These are phyloP conservation scores for Acephala macrosclerotiorum DNA, from an alignment of 2,329 filamentous ascomycete species.

Conservation along the genomic window DNA sequence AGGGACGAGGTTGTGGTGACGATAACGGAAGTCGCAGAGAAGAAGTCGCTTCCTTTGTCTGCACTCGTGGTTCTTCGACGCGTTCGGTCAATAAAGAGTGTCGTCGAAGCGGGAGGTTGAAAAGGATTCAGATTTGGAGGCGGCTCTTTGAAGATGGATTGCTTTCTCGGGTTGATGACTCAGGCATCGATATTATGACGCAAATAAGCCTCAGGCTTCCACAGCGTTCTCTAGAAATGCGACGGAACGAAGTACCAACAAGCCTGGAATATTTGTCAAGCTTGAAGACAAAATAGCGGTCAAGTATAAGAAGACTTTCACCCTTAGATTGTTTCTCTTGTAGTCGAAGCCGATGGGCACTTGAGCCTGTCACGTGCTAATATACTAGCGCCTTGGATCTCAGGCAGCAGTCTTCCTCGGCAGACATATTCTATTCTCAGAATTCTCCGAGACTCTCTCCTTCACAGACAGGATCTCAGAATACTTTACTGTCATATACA, in stretches of 20 bases:
- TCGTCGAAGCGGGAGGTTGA: constrained; percentile 8
- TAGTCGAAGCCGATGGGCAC: too few relatives aligned
- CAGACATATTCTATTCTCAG: background rate
- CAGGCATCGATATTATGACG: background rate
- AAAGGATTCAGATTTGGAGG: background rate
- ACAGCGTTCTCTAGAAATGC: background rate
- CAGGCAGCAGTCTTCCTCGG: background rate
- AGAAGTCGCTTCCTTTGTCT: background rate
- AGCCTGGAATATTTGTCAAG: too few relatives aligned
- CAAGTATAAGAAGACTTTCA: too few relatives aligned
- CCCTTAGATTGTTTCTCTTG: too few relatives aligned
- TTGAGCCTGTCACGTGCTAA: too few relatives aligned
- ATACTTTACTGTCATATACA: background rate
- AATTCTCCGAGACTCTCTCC: background rate
- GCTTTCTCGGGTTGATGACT: background rate
- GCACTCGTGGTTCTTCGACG: constrained; percentile 8
- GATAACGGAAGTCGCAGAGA: background rate
- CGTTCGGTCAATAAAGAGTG: constrained; percentile 13
- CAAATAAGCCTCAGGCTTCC: background rate
- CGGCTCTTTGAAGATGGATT: background rate
- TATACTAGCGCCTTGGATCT: too few relatives aligned
- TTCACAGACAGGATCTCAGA: background rate
- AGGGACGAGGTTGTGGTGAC: background rate
- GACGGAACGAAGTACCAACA: background rate
- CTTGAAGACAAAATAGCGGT: too few relatives aligned